Conservation (phyloP, 345 rosid genomes). For the Trapa bicornis region DNA sequence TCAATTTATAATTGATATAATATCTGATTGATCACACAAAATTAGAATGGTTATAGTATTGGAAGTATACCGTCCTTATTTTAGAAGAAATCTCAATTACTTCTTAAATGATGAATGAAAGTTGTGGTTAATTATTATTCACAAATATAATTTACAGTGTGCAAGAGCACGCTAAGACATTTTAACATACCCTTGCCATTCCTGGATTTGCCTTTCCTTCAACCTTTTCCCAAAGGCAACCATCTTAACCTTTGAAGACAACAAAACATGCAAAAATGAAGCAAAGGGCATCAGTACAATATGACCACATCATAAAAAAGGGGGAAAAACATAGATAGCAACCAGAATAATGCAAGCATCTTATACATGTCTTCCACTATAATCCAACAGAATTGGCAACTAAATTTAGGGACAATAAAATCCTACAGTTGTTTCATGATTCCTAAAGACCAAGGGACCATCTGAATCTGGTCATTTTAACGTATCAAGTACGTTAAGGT, state of each 20-base stretch:
- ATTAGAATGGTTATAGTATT: neutral
- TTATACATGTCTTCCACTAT: neutral
- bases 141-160: neutral
- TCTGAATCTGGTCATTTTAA: neutral
- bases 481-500: neutral
- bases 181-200: no score
- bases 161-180: no score
- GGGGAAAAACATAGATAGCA: neutral
- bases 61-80: neutral
- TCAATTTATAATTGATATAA: constrained; percentile 85
- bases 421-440: neutral
- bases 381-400: neutral
- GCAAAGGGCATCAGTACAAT: constrained; percentile 3
- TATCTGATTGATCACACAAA: constrained; percentile 28
- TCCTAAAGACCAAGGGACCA: neutral
- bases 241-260: constrained; percentile 15
- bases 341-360: neutral
- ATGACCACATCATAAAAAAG: neutral
- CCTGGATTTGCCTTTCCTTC: no score
- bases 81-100: neutral
- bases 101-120: neutral
- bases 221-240: no score
- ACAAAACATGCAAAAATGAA: no score
- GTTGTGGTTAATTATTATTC: neutral
- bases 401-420: no score